phyloP scores from a whole-genome alignment of 2,329 filamentous ascomycete genomes.

The Colletotrichum filicis region DNA sequence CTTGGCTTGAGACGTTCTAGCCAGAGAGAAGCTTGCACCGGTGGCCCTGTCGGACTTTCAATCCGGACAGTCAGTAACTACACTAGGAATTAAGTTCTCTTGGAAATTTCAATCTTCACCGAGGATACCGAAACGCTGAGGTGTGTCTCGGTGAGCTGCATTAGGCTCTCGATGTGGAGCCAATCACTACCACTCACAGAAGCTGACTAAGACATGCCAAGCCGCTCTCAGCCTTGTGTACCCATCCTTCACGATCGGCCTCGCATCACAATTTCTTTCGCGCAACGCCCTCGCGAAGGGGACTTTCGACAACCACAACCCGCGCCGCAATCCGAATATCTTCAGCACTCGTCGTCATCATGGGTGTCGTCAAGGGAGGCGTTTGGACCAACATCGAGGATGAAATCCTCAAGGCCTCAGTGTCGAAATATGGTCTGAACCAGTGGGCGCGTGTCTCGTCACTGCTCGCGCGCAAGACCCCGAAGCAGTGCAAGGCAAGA shows the following conservation, averaged over 20 bases:
- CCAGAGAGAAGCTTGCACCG: not conserved
- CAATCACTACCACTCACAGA: not conserved
- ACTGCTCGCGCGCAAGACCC: constrained; percentile 94
- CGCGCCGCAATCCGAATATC: not conserved
- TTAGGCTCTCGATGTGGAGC: not conserved
- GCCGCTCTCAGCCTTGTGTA: constrained; percentile 23
- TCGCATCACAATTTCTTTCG: not conserved
- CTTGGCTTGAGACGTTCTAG: not conserved
- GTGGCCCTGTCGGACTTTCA: not conserved
- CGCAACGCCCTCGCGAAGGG: constrained; percentile 27
- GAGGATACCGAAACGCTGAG: not conserved
- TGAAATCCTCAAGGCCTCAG: constrained; percentile 95
- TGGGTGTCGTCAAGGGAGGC: constrained; percentile 80
- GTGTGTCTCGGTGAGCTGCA: constrained; percentile 4
- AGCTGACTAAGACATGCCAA: constrained; percentile 16
- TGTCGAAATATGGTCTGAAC: constrained; percentile 94
- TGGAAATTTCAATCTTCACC: not conserved
- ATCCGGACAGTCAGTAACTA: not conserved
- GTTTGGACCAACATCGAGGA: constrained; percentile 86
- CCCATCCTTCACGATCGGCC: constrained; percentile 26
- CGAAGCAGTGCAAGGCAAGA: constrained; percentile 98
- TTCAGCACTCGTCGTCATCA: constrained; percentile 47
- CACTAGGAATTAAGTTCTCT: not conserved
- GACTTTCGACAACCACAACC: constrained; percentile 3
- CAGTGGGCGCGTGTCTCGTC: constrained; percentile 99